Base-by-base conservation (phyloP, 129 eudicot species). In the sunflower (Helianthus annuus) region DNA sequence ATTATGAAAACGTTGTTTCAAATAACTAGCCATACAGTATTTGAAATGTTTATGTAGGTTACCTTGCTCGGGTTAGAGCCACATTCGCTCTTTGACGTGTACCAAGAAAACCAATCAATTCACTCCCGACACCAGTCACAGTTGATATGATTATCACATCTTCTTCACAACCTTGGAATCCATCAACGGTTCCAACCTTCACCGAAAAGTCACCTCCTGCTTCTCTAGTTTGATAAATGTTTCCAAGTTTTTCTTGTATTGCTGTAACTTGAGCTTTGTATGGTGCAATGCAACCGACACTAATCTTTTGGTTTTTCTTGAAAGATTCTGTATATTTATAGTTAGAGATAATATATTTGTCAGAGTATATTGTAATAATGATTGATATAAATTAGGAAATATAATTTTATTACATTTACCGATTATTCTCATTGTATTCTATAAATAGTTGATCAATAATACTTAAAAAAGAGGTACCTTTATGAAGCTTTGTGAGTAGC, bases 11-110 rank as follows among this genome's bases (percentile, higher is more conserved):
- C 19, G 10, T 70, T 27, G 6, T 60, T 22, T 17, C 8, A 45
- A 46, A 46, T 5, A 42, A 4, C 0, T 15, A 19, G 46, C 0
- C 55, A 67, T 13, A 55, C 67, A 3, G 5, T 51, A 66, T 6
- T 13, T 60, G 15, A 9, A 44, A 52, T 42, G 6, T 66, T 15
- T n/a, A 17, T 55, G 17, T 27, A 27, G 1, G 32, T 66, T 85
- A 91, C 97, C 96, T 86, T 58, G 96, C 96, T 32, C 97, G 80
- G 63, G 97, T 91, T 46, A 91, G 75, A 64, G 97, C 97, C 58
- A 91, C 97, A 81, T 88, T 91, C 9, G 89, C 73, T 74, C 97
- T 84, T 68, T 84, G 85, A 34, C 22, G 49, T 48, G 75, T 75
- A 5, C 74, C 63, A 29, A 91, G 84, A 63, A 91, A 91, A 12